These are phyloP conservation scores for Penicilliopsis zonata DNA, from an alignment of 495 filamentous ascomycete species.

Conservation along the genomic window DNA sequence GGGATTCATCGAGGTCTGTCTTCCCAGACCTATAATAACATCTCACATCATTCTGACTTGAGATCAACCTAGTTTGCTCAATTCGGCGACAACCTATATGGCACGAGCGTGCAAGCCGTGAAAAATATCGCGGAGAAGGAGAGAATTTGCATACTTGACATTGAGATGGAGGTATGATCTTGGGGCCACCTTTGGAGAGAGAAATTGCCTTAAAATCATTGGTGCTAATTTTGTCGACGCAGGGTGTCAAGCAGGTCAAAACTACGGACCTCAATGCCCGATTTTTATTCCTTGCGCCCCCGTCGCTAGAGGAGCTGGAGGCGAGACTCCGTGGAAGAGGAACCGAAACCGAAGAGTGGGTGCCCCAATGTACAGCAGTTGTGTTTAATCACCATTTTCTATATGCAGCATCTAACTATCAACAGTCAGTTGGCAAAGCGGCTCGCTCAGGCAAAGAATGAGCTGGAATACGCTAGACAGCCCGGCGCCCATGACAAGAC, in stretches of 20 bases:
- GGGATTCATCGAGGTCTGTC: conserved; percentile 85
- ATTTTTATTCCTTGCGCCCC: conserved; percentile 78
- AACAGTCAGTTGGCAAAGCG: conserved; percentile 60
- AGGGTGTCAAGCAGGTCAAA: conserved; percentile 93
- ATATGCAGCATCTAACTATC: too few species aligned
- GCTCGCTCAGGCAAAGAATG: conserved; percentile 63
- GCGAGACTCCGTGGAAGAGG: conserved; percentile 64
- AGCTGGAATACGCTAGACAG: conserved; percentile 67
- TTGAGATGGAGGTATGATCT: conserved; percentile 73
- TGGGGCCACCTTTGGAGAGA: conserved; percentile 50
- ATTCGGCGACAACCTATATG: conserved; percentile 83
- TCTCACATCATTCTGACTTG: too few species aligned
- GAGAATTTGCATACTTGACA: conserved; percentile 46
- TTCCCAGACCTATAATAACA: too few species aligned
- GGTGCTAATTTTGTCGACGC: conserved; percentile 1
- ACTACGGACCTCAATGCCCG: conserved; percentile 61
- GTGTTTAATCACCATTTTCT: too few species aligned
- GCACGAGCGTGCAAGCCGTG: conserved; percentile 68
- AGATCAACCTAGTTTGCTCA: too few species aligned
- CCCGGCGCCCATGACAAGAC: conserved; percentile 71
- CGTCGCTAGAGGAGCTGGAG: conserved; percentile 63
- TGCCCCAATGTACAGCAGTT: too few species aligned
- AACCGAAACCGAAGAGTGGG: conserved; percentile 79
- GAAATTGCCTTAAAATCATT: too few species aligned
- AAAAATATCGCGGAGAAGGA: conserved; percentile 53